Percentiles rank a stretch among this genome's conserved stretches.
phyloP scores from a whole-genome alignment of 192 early-diverging fungal species.

The Backusella morwellensis region DNA sequence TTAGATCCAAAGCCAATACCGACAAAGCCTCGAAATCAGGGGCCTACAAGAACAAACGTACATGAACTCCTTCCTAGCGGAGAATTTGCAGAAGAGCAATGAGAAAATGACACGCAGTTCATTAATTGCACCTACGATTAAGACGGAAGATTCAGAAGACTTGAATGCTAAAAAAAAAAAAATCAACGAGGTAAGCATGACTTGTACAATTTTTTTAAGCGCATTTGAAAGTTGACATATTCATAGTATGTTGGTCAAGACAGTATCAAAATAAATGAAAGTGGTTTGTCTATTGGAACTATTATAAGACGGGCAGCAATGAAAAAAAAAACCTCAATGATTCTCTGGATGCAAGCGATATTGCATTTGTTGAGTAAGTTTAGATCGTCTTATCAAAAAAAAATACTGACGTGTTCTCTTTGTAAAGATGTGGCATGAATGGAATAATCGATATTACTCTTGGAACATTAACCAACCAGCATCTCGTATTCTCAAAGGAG shows the following conservation, averaged over 20 bases:
- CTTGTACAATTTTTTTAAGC: neutral
- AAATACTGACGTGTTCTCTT: too few relatives aligned
- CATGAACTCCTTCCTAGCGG: too few relatives aligned
- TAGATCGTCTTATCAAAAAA: neutral
- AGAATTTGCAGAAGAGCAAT: too few relatives aligned
- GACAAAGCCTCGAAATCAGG: too few relatives aligned
- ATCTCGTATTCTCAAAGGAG: neutral
- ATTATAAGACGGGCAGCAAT: neutral
- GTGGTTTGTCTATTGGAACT: neutral
- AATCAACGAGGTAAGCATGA: neutral
- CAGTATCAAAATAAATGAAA: neutral
- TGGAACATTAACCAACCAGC: too few relatives aligned
- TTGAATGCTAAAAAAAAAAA: neutral
- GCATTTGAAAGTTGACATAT: neutral
- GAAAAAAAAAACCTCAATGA: neutral
- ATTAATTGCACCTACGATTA: too few relatives aligned
- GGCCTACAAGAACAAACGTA: too few relatives aligned
- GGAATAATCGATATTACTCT: too few relatives aligned
- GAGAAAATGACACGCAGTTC: too few relatives aligned
- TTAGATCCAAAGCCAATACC: too few relatives aligned
- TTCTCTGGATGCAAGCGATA: neutral
- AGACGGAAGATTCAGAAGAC: too few relatives aligned
- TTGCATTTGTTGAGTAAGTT: neutral
- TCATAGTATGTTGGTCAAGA: slow-evolving; percentile 1
- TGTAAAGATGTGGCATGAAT: too few relatives aligned